phyloP scores from a whole-genome alignment of 306 rosid genomes.

The Quercus berberidifolia region DNA sequence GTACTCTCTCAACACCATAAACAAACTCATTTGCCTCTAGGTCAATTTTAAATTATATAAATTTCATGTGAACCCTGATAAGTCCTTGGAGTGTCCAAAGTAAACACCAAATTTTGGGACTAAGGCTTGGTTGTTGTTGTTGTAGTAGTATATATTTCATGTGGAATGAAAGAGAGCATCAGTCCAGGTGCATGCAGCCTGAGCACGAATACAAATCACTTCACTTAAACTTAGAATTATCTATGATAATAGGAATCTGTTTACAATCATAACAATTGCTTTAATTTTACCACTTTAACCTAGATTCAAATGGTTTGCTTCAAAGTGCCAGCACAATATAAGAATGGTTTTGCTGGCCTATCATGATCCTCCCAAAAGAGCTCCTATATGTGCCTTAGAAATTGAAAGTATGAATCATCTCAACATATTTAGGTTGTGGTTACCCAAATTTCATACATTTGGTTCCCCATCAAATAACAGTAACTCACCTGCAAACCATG shows the following conservation, averaged over 20 bases:
- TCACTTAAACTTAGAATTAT: neutral
- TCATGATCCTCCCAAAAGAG: neutral
- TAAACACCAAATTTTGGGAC: too few species aligned
- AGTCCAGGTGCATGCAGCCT: neutral
- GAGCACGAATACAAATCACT: neutral
- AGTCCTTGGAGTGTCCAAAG: too few species aligned
- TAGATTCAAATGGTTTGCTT: neutral
- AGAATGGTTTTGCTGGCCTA: neutral
- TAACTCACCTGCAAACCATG: slow-evolving; percentile 78
- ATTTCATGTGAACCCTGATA: too few species aligned
- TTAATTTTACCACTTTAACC: neutral
- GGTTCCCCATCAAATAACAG: neutral
- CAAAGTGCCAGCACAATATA: neutral
- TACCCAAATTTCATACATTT: neutral
- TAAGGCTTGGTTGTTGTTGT: too few species aligned
- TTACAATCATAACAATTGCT: neutral
- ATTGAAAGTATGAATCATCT: neutral
- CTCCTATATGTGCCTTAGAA: neutral
- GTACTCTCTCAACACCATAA: neutral
- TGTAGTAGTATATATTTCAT: neutral
- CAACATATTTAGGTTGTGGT: neutral
- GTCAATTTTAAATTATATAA: neutral
- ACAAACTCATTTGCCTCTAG: neutral
- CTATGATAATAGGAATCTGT: neutral
- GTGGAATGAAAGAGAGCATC: neutral